These are phyloP conservation scores for Graphilbum ipis-grandicollis DNA, from an alignment of 2,329 filamentous ascomycete genomes.

Conservation along the genomic window DNA sequence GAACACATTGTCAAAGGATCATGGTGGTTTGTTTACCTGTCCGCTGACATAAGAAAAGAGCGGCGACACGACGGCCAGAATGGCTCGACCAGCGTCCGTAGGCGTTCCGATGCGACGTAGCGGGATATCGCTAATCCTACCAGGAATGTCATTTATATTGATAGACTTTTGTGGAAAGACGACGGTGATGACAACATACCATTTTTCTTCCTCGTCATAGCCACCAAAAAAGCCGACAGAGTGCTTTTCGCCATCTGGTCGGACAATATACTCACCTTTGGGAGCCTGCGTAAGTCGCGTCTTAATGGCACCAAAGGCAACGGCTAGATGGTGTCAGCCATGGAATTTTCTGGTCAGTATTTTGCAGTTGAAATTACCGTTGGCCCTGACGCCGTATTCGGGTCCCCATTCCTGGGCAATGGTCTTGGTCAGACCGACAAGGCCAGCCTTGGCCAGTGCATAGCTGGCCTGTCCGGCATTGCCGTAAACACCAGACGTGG, in stretches of 20 bases:
- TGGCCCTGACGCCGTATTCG: background rate
- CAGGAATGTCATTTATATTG: background rate
- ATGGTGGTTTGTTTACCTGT: no score
- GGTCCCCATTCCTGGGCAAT: background rate
- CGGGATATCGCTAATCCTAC: background rate
- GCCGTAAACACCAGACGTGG: background rate
- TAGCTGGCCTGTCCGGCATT: background rate
- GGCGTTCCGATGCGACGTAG: background rate
- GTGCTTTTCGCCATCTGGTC: background rate
- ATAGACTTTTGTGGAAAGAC: no score
- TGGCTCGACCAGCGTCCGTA: background rate
- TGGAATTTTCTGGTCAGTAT: no score
- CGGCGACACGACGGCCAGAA: background rate
- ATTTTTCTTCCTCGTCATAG: constrained; percentile 3
- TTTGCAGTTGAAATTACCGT: no score
- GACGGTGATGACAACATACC: no score
- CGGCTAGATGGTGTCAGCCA: no score
- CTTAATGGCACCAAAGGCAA: background rate
- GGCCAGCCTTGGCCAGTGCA: background rate
- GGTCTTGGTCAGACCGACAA: constrained; percentile 1
- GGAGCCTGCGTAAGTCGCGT: background rate
- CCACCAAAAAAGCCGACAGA: constrained; percentile 1
- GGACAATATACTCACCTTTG: background rate
- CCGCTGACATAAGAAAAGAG: background rate
- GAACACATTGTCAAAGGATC: no score